Evolutionary conservation across 768 basidiomycete genomes (phyloP), one percentile per base, ranked within the genome.

Genomic region (Clavulina sp.): DNA sequence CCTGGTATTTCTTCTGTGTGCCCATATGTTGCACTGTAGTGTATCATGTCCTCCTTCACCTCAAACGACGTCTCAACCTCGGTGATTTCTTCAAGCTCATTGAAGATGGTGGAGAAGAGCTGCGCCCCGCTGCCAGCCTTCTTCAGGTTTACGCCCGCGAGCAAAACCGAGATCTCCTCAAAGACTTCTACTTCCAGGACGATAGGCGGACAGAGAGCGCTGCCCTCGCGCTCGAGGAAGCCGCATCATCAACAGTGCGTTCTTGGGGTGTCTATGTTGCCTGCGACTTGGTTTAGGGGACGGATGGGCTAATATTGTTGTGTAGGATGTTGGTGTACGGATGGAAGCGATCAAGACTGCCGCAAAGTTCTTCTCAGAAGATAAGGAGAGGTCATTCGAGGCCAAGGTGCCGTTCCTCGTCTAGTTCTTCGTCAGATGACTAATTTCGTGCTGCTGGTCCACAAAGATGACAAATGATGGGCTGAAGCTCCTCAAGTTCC

Each of bases 181-280:
- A 89, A 16, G 91, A 99, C 62, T 97, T 92, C 66, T 97, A 91
- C 64, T 99, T 93, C 61, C 93, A 93, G 32, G 95, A 99, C 59
- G 95, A 97, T 65, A 72, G 95, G 50, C 74, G 92, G 43, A 81
- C 87, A 13, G 95, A 97, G 62, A 93, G 83, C 64, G 95, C 91
- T 0, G 74, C 83, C n/a, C 67, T 97, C 2, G 82, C 77, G 33
- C 66, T 99, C 21, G 85, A 86, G 41, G 95, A 96, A 63, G 82
- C 87, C 4, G 69, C 72, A 2, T 66, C 66, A 21, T 78, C 81
- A 64, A 64, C 65, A 58, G 91, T 88, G 57, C 56, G 72, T 60
- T 26, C 40, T 21, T n/a, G n/a, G n/a, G n/a, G n/a, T n/a, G 23
- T 34, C 24, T 6, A 46, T 36, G 41, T 30, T 53, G 16, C 1